Percentiles rank a stretch among this genome's conserved stretches.
Evolutionary conservation across 495 filamentous ascomycete species (phyloP).

Genomic region (Hypoxylon lenormandii): DNA sequence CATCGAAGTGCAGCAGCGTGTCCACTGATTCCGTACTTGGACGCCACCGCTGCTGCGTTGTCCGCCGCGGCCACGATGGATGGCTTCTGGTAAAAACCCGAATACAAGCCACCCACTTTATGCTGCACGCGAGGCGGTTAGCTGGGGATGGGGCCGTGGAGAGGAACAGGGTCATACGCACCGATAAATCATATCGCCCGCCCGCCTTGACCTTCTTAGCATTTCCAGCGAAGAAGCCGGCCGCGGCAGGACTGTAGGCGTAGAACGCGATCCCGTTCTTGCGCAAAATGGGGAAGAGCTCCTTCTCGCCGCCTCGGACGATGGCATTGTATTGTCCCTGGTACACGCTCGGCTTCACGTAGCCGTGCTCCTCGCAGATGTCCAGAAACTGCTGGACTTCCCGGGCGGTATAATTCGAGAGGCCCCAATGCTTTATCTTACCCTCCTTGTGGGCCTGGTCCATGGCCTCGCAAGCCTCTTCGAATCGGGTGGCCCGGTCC

Average conservation of each 20-base stretch:
- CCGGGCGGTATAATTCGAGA: slow-evolving; percentile 60
- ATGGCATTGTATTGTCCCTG: slow-evolving; percentile 64
- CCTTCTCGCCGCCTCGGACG: slow-evolving; percentile 55
- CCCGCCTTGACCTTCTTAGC: background rate
- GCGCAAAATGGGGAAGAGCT: slow-evolving; percentile 60
- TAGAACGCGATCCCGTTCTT: slow-evolving; percentile 61
- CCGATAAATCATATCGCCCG: no score
- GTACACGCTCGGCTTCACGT: slow-evolving; percentile 61
- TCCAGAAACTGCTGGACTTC: slow-evolving; percentile 60
- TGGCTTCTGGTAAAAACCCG: slow-evolving; percentile 30
- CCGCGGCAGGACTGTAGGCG: slow-evolving; percentile 55
- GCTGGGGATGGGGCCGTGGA: no score
- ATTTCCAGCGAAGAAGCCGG: slow-evolving; percentile 48
- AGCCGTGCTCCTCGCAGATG: slow-evolving; percentile 58
- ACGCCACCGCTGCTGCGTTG: slow-evolving; percentile 25
- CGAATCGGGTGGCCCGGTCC: slow-evolving; percentile 57
- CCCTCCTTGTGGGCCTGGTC: slow-evolving; percentile 55
- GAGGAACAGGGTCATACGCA: no score
- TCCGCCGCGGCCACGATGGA: slow-evolving; percentile 31
- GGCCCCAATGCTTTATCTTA: slow-evolving; percentile 58
- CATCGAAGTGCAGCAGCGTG: slow-evolving; percentile 58
- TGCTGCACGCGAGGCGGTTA: slow-evolving; percentile 19
- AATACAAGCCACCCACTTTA: slow-evolving; percentile 35
- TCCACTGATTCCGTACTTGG: slow-evolving; percentile 48
- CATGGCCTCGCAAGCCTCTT: slow-evolving; percentile 58